These are phyloP conservation scores for Microdochium bolleyi DNA, from an alignment of 2,329 filamentous ascomycete species.

Conservation along the genomic window DNA sequence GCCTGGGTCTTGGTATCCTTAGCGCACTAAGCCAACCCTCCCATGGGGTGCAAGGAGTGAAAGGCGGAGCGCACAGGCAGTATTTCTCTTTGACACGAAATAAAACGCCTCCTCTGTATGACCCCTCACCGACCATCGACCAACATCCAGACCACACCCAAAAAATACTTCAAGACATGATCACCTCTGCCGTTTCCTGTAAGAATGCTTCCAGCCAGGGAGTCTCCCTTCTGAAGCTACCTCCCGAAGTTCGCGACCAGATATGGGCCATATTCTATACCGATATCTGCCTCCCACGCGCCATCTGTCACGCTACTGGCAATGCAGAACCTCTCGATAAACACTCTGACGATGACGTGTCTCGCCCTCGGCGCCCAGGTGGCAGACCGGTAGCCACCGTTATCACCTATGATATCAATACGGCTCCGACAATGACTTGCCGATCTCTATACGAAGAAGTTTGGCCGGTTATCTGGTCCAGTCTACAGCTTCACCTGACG, in stretches of 20 bases:
- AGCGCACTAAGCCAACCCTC: no score
- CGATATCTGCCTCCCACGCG: neutral
- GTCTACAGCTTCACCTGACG: neutral
- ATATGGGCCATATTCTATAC: neutral
- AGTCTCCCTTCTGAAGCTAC: neutral
- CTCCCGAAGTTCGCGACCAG: neutral
- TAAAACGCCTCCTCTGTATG: neutral
- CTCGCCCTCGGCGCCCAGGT: neutral
- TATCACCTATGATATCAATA: neutral
- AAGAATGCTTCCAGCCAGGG: neutral
- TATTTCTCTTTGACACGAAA: neutral
- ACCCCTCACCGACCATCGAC: neutral
- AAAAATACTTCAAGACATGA: neutral
- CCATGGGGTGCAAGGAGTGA: no score
- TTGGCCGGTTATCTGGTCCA: neutral
- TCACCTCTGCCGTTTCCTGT: neutral
- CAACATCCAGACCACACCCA: neutral
- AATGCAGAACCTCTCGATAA: neutral
- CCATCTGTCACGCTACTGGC: neutral
- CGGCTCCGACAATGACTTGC: neutral
- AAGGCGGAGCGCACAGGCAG: neutral
- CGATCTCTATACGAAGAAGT: neutral
- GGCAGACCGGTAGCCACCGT: neutral
- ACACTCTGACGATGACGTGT: neutral
- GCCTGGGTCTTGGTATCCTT: no score